Percentiles rank a stretch among this genome's conserved stretches.
Conservation (phyloP, 73 alveolate genomes). For the Blepharisma stoltei region DNA sequence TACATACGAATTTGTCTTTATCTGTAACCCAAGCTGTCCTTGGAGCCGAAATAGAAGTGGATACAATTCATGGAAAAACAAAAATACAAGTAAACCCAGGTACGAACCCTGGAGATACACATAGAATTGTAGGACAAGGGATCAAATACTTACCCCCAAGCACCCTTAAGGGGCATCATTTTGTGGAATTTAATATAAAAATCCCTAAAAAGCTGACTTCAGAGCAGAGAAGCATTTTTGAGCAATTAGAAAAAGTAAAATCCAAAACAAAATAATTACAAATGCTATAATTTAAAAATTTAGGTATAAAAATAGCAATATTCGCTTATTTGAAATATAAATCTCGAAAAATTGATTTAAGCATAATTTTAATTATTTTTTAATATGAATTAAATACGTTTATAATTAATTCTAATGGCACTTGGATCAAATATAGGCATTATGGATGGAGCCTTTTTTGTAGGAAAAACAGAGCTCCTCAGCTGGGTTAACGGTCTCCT, state of each 20-base stretch:
- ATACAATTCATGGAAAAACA: slow-evolving; percentile 73
- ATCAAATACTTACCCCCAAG: slow-evolving; percentile 56
- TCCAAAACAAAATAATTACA: no score
- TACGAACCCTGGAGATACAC: slow-evolving; percentile 61
- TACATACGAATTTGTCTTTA: slow-evolving; percentile 53
- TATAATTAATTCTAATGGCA: no score
- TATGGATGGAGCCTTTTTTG: slow-evolving; percentile 94
- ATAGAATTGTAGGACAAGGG: slow-evolving; percentile 60
- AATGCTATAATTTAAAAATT: no score
- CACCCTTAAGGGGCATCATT: slow-evolving; percentile 55
- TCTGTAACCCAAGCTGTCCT: slow-evolving; percentile 67
- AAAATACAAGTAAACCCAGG: slow-evolving; percentile 67
- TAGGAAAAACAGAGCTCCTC: slow-evolving; percentile 75
- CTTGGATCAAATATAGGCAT: slow-evolving; percentile 47
- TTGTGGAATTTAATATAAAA: slow-evolving; percentile 43
- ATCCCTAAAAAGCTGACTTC: slow-evolving; percentile 48
- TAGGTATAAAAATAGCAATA: no score
- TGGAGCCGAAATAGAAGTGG: slow-evolving; percentile 61
- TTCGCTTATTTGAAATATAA: no score
- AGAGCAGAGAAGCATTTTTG: slow-evolving; percentile 10
- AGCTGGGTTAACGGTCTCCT: slow-evolving; percentile 73
- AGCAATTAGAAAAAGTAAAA: not conserved
- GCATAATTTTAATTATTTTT: no score
- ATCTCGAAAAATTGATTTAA: no score
- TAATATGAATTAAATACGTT: no score